Conservation (phyloP, 495 filamentous ascomycete species). For the Gamarada debralockiae region DNA sequence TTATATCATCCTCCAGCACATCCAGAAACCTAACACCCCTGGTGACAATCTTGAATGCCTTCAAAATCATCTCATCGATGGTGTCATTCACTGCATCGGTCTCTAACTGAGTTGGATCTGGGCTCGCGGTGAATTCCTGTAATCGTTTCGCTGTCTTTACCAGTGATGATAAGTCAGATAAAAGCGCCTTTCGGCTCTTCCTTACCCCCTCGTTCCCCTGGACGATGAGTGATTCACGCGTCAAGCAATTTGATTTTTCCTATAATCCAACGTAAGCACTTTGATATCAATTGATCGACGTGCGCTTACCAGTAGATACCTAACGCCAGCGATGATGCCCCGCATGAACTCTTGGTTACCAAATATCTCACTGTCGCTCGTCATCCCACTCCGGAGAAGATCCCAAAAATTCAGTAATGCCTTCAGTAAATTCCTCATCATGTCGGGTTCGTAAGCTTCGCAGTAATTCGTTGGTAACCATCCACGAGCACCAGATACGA, state of each 20-base stretch:
- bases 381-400: conserved; percentile 65
- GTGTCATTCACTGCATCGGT: conserved; percentile 67
- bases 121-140: conserved; percentile 56
- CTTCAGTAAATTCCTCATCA: conserved; percentile 79
- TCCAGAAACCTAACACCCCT: conserved; percentile 92
- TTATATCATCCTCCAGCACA: conserved; percentile 69
- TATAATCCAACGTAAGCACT: conserved; percentile 34
- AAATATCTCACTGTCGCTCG: conserved; percentile 64
- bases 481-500: conserved; percentile 82
- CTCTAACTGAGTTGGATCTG: conserved; percentile 33
- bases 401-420: conserved; percentile 93
- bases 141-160: conserved; percentile 83
- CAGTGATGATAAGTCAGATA: conserved; percentile 84
- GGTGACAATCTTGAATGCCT: conserved; percentile 90
- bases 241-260: conserved; percentile 88
- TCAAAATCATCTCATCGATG: conserved; percentile 87
- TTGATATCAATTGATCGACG: not conserved
- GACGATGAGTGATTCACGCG: conserved; percentile 71
- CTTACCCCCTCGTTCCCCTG: conserved; percentile 72
- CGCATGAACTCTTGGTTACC: conserved; percentile 86
- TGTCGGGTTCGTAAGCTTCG: conserved; percentile 83
- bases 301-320: conserved; percentile 70
- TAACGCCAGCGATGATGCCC: conserved; percentile 88
- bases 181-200: conserved; percentile 74
- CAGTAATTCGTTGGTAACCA: conserved; percentile 99